A percentile compares a stretch with the other conserved stretches of the same genome.
Conservation (phyloP, 768 basidiomycete genomes). For the Auricularia sp. region DNA sequence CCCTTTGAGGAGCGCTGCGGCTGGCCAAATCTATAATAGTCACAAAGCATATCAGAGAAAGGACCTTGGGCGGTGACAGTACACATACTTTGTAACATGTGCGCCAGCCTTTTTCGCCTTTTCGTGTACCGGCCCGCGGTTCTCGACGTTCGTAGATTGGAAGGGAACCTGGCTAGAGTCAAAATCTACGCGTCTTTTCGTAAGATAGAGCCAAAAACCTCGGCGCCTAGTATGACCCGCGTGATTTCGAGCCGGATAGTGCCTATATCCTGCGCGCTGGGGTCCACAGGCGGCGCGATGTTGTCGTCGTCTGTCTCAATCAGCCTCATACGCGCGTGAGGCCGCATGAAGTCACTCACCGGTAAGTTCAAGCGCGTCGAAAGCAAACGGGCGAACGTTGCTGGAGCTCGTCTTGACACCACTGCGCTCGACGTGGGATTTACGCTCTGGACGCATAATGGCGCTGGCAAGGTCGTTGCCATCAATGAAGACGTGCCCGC, state of each 20-base stretch:
- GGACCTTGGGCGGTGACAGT: background rate
- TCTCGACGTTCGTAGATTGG: background rate
- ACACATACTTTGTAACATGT: constrained; percentile 6
- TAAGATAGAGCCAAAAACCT: background rate
- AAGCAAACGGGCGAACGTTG: background rate
- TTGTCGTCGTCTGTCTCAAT: too few species aligned
- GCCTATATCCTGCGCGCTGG: constrained; percentile 6
- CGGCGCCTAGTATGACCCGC: constrained; percentile 3
- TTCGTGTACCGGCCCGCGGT: constrained; percentile 7
- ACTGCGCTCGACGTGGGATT: constrained; percentile 1
- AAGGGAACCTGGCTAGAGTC: background rate
- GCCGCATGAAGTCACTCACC: background rate
- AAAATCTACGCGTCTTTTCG: too few species aligned
- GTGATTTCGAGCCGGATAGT: constrained; percentile 9
- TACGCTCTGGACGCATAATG: constrained; percentile 6
- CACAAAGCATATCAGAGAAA: background rate
- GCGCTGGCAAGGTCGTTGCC: constrained; percentile 6
- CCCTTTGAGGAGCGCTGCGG: background rate
- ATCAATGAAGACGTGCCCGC: constrained; percentile 7
- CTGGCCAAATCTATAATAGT: background rate
- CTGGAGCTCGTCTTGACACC: background rate
- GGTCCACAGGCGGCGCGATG: constrained; percentile 1
- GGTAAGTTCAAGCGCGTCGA: constrained; percentile 1
- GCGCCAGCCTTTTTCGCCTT: constrained; percentile 9
- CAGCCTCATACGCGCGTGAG: too few species aligned